phyloP scores from a whole-genome alignment of 352 stramenopile species.

The Phytophthora capsici region DNA sequence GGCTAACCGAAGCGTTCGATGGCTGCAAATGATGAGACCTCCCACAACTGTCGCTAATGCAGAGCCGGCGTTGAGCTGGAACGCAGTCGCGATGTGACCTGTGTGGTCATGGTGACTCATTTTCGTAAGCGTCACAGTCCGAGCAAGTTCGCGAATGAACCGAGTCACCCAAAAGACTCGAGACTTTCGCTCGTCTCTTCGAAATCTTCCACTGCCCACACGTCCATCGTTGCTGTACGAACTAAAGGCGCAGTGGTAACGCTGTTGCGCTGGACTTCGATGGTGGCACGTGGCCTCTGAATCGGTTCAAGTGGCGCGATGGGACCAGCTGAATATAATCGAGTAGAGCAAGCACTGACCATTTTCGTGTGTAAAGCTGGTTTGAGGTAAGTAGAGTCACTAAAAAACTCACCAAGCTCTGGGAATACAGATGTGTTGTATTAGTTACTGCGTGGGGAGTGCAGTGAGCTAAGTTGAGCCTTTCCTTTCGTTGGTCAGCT shows the following conservation, averaged over 20 bases:
- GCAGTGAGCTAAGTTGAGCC: neutral
- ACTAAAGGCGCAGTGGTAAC: conserved; percentile 23
- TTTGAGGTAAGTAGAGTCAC: neutral
- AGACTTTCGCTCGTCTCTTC: conserved; percentile 4
- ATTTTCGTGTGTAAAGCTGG: neutral
- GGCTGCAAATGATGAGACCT: conserved; percentile 64
- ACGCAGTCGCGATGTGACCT: conserved; percentile 19
- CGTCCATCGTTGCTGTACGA: conserved; percentile 1
- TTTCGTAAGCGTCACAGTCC: neutral
- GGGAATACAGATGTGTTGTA: neutral
- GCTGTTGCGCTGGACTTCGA: conserved; percentile 13
- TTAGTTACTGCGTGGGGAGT: neutral
- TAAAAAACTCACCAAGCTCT: too few species aligned
- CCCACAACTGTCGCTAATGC: conserved; percentile 62
- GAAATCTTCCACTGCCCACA: conserved; percentile 4
- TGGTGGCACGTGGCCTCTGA: neutral
- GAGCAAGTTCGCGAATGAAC: conserved; percentile 18
- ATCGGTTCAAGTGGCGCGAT: conserved; percentile 25
- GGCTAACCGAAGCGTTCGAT: conserved; percentile 52
- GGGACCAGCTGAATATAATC: conserved; percentile 17
- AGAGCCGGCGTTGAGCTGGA: conserved; percentile 53
- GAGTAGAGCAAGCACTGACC: neutral
- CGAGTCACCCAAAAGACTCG: conserved; percentile 1
- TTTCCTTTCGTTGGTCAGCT: neutral
- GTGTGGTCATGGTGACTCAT: conserved; percentile 5